Evolutionary conservation across 805 yeast species (phyloP).

Genomic region (Yamadazyma akitaensis): DNA sequence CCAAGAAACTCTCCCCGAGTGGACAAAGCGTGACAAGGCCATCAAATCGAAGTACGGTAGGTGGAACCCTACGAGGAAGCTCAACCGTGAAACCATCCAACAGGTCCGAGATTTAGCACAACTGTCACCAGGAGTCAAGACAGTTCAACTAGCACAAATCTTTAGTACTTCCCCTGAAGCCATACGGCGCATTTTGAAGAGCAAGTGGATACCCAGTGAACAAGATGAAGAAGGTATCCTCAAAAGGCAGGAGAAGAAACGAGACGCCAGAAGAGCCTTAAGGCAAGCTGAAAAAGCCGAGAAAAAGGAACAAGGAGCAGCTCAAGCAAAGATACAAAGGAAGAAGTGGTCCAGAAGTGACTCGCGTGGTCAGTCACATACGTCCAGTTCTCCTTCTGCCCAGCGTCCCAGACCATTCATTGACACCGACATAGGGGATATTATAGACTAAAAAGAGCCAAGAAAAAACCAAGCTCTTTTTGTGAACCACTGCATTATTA

Average conservation of each 20-base stretch:
- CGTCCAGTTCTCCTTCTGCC: not conserved
- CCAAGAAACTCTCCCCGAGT: constrained; percentile 33
- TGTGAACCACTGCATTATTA: too few species aligned
- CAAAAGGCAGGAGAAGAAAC: constrained; percentile 47
- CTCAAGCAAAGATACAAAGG: not conserved
- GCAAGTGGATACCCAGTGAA: constrained; percentile 68
- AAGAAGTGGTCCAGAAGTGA: not conserved
- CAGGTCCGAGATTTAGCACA: constrained; percentile 56
- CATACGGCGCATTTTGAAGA: constrained; percentile 70
- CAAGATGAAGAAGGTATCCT: constrained; percentile 47
- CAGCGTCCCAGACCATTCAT: not conserved
- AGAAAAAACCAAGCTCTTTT: too few species aligned
- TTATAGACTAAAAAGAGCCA: not conserved
- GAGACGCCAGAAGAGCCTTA: constrained; percentile 9
- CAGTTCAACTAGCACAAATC: constrained; percentile 56
- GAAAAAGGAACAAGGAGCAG: not conserved
- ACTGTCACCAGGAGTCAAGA: constrained; percentile 57
- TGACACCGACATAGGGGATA: constrained; percentile 1
- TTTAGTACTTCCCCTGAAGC: constrained; percentile 80
- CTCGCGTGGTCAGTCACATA: not conserved
- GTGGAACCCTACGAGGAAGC: constrained; percentile 66
- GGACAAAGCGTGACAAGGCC: constrained; percentile 70
- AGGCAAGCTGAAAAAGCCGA: not conserved
- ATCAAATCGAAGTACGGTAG: constrained; percentile 57
- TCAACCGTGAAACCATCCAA: constrained; percentile 68